These are phyloP conservation scores for Elymus sibiricus DNA, from an alignment of 176 grass and related monocot genomes.

Conservation along the genomic window DNA sequence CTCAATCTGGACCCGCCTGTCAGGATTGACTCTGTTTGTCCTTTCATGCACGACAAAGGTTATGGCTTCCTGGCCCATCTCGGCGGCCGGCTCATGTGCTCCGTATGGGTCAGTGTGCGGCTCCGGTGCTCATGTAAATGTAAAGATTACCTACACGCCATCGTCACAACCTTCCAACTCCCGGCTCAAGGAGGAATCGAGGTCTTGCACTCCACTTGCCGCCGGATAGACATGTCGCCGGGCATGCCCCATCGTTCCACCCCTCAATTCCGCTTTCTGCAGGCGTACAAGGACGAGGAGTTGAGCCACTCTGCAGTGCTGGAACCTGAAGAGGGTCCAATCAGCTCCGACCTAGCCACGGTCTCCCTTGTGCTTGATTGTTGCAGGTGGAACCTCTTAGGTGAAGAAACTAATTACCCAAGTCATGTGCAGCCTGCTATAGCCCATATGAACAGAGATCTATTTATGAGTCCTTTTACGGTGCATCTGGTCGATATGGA, in stretches of 20 bases:
- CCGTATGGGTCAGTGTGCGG: not conserved
- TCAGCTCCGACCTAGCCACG: too few relatives aligned
- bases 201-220: not conserved
- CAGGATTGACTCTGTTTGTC: not conserved
- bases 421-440: too few relatives aligned
- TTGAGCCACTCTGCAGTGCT: too few relatives aligned
- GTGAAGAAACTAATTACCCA: too few relatives aligned
- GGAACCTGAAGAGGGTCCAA: too few relatives aligned
- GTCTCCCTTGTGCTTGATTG: too few relatives aligned
- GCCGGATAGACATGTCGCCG: not conserved
- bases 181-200: not conserved
- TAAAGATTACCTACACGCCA: not conserved
- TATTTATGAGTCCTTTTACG: too few relatives aligned
- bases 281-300: not conserved
- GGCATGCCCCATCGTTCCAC: not conserved
- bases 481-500: too few relatives aligned
- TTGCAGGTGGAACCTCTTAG: too few relatives aligned
- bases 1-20: not conserved
- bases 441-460: too few relatives aligned
- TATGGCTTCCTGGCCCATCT: not conserved
- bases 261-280: not conserved
- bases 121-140: not conserved
- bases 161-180: not conserved
- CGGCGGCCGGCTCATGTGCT: not conserved
- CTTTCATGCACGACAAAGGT: not conserved